Percentiles rank a stretch among this genome's conserved stretches.
Evolutionary conservation across 2,329 filamentous ascomycete genomes (phyloP).

Genomic region (Penicillium sp.): DNA sequence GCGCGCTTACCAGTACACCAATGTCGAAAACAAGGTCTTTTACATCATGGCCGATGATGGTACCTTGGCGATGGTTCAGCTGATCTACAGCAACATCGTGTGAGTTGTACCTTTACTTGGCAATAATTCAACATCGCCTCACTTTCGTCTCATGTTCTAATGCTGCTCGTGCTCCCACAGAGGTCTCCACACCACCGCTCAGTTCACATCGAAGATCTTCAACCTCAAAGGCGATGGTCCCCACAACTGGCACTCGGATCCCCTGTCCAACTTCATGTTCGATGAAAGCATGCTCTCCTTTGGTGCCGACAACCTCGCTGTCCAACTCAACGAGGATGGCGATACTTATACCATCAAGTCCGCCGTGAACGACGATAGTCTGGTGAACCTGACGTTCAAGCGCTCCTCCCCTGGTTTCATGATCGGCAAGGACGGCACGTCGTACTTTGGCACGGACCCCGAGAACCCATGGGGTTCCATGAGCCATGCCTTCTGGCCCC

Average conservation of each 20-base stretch:
- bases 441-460: slow-evolving; percentile 76
- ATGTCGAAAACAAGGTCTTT: slow-evolving; percentile 90
- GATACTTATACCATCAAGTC: slow-evolving; percentile 82
- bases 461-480: slow-evolving; percentile 82
- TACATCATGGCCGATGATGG: slow-evolving; percentile 78
- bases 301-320: slow-evolving; percentile 74
- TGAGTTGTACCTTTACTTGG: slow-evolving; percentile 48
- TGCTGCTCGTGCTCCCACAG: slow-evolving; percentile 40
- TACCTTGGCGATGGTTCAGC: slow-evolving; percentile 67
- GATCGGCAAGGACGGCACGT: slow-evolving; percentile 72
- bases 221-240: slow-evolving; percentile 63
- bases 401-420: slow-evolving; percentile 71
- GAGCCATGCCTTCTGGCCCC: slow-evolving; percentile 89
- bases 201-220: slow-evolving; percentile 93
- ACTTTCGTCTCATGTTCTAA: too few species aligned
- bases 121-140: too few species aligned
- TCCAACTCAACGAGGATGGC: slow-evolving; percentile 79
- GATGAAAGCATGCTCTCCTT: slow-evolving; percentile 75
- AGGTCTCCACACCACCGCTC: slow-evolving; percentile 77
- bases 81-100: slow-evolving; percentile 97
- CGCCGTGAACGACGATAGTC: slow-evolving; percentile 65
- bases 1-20: slow-evolving; percentile 70
- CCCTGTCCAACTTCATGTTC: slow-evolving; percentile 69
- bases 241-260: slow-evolving; percentile 74
- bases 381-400: slow-evolving; percentile 79